phyloP scores from a whole-genome alignment of 495 filamentous ascomycete genomes.

The Annulohypoxylon moriforme region DNA sequence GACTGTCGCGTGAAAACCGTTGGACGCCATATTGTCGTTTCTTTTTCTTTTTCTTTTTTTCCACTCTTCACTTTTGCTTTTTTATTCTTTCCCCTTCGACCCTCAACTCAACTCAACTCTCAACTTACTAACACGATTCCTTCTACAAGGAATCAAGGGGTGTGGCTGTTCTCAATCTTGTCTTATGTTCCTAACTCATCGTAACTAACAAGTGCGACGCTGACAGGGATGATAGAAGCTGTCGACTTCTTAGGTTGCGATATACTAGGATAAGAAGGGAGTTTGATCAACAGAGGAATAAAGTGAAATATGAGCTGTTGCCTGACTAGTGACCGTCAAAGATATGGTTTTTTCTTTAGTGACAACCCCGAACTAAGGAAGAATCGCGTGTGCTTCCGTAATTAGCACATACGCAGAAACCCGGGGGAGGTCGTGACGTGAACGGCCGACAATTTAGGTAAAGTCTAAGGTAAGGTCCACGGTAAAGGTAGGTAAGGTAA shows the following conservation, averaged over 20 bases:
- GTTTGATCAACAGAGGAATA: conserved; percentile 6
- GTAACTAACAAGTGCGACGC: conserved; percentile 32
- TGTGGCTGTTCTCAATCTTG: conserved; percentile 24
- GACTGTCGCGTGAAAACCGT: conserved; percentile 59
- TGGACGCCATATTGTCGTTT: conserved; percentile 45
- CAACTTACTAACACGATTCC: conserved; percentile 23
- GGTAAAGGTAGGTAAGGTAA: conserved; percentile 16
- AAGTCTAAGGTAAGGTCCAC: conserved; percentile 19
- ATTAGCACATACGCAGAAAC: conserved; percentile 6
- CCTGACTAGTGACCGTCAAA: neutral
- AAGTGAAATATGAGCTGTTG: conserved; percentile 9
- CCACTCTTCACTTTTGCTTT: neutral
- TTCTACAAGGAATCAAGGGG: conserved; percentile 9
- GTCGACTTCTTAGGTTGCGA: conserved; percentile 3
- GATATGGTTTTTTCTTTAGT: neutral
- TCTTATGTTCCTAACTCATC: conserved; percentile 41
- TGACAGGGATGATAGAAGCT: conserved; percentile 15
- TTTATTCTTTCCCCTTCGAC: neutral
- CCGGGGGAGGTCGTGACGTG: conserved; percentile 23
- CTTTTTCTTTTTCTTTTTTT: conserved; percentile 6
- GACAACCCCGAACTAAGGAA: neutral
- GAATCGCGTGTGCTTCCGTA: neutral
- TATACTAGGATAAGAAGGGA: neutral
- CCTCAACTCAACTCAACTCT: neutral
- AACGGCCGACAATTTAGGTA: conserved; percentile 1